Evolutionary conservation across 495 filamentous ascomycete genomes (phyloP).

Genomic region (Podospora australis): DNA sequence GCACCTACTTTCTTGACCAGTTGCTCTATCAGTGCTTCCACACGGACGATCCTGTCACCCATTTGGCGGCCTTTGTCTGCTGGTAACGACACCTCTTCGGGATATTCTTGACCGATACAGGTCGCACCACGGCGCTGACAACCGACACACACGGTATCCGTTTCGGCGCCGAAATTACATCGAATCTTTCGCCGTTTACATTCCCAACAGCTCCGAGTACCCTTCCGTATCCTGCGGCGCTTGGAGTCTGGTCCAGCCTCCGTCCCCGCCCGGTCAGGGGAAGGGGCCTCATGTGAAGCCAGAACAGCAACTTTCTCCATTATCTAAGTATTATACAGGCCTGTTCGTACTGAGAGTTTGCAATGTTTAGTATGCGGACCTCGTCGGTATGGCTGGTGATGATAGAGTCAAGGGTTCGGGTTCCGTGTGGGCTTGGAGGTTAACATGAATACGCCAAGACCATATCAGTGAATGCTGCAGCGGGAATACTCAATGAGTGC

Average conservation of each 20-base stretch:
- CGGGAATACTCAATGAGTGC: not conserved
- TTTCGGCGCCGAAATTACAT: constrained; percentile 35
- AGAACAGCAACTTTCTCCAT: not conserved
- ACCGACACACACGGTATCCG: constrained; percentile 32
- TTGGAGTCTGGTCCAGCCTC: not conserved
- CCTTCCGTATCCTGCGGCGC: constrained; percentile 35
- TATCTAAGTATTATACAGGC: not conserved
- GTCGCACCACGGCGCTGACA: constrained; percentile 34
- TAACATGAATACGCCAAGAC: too few relatives aligned
- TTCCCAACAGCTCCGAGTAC: constrained; percentile 48
- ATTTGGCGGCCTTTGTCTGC: not conserved
- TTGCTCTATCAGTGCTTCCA: constrained; percentile 26
- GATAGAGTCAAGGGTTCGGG: not conserved
- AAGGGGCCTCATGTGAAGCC: not conserved
- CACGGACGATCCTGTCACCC: constrained; percentile 19
- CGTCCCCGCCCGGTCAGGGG: not conserved
- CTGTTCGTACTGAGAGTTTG: too few relatives aligned
- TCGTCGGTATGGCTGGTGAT: too few relatives aligned
- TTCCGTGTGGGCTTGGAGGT: not conserved
- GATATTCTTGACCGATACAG: constrained; percentile 41
- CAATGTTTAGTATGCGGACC: too few relatives aligned
- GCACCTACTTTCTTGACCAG: constrained; percentile 11
- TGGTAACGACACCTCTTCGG: constrained; percentile 19
- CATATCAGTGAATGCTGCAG: not conserved
- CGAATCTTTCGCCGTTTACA: constrained; percentile 46